phyloP scores from a whole-genome alignment of 352 stramenopile species.

The Globisporangium radiosum region DNA sequence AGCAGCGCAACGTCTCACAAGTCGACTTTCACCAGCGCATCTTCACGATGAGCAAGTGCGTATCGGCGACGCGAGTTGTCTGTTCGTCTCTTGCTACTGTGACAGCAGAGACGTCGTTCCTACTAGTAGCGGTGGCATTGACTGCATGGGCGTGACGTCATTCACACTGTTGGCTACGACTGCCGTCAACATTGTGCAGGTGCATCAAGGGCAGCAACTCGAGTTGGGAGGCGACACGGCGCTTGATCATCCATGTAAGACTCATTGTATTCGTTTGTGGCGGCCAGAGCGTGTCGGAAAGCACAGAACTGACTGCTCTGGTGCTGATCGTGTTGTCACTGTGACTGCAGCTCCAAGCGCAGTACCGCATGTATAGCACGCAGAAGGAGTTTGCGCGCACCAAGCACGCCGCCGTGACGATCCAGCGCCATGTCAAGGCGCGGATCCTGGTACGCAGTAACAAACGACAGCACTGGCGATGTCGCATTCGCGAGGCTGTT shows the following conservation, averaged over 20 bases:
- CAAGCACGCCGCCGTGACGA: slow-evolving; percentile 29
- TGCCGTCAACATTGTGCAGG: slow-evolving; percentile 12
- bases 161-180: too few species aligned
- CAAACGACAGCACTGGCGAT: not conserved
- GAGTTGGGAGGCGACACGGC: slow-evolving; percentile 60
- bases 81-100: too few species aligned
- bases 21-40: slow-evolving; percentile 72
- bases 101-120: too few species aligned
- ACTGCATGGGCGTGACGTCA: too few species aligned
- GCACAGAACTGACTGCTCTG: not conserved
- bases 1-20: slow-evolving; percentile 67
- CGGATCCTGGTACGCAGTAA: slow-evolving; percentile 34
- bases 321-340: not conserved
- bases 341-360: slow-evolving; percentile 50
- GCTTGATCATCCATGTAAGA: slow-evolving; percentile 60
- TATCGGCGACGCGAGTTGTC: not conserved
- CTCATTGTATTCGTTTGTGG: too few species aligned
- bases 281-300: too few species aligned
- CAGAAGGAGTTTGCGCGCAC: slow-evolving; percentile 39
- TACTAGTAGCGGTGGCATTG: too few species aligned
- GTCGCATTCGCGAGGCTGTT: not conserved
- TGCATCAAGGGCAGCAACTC: slow-evolving; percentile 42
- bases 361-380: slow-evolving; percentile 63
- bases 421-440: slow-evolving; percentile 49
- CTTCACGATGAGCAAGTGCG: slow-evolving; percentile 56